phyloP scores from a whole-genome alignment of 352 stramenopile genomes.

The Pythium guiyangense region DNA sequence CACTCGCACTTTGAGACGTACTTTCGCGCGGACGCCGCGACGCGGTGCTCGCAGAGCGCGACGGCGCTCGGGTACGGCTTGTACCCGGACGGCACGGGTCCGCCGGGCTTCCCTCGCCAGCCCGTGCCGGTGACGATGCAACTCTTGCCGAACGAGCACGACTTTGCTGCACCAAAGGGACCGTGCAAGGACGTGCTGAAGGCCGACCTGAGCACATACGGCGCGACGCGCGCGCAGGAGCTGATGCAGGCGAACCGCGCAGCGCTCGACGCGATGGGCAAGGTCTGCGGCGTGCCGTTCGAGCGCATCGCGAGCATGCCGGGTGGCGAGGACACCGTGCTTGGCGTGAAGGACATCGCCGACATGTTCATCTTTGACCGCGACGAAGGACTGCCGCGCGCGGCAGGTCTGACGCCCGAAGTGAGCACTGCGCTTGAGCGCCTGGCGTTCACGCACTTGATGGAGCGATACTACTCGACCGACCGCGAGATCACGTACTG shows the following conservation, averaged over 20 bases:
- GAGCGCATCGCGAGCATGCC: slow-evolving; percentile 46
- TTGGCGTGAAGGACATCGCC: too few relatives aligned
- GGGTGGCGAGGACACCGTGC: slow-evolving; percentile 64
- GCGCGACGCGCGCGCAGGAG: slow-evolving; percentile 41
- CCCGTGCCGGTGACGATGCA: slow-evolving; percentile 85
- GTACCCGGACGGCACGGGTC: slow-evolving; percentile 77
- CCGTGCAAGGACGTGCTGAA: slow-evolving; percentile 51
- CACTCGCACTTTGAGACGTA: too few relatives aligned
- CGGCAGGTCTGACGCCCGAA: too few relatives aligned
- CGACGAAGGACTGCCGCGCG: too few relatives aligned
- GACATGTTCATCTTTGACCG: too few relatives aligned
- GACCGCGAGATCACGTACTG: too few relatives aligned
- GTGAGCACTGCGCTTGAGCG: too few relatives aligned
- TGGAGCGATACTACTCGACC: too few relatives aligned
- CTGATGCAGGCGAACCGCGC: slow-evolving; percentile 51
- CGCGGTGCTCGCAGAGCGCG: slow-evolving; percentile 76
- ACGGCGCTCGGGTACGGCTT: slow-evolving; percentile 69
- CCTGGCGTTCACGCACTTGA: too few relatives aligned
- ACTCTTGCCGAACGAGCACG: slow-evolving; percentile 77
- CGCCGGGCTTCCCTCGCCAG: slow-evolving; percentile 55
- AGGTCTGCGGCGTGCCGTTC: slow-evolving; percentile 59
- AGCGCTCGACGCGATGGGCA: slow-evolving; percentile 46
- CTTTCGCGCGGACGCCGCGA: too few relatives aligned
- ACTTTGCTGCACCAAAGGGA: slow-evolving; percentile 77
- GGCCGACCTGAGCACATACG: slow-evolving; percentile 54